These are phyloP conservation scores for Panus rudis DNA, from an alignment of 768 basidiomycete genomes.

Conservation along the genomic window DNA sequence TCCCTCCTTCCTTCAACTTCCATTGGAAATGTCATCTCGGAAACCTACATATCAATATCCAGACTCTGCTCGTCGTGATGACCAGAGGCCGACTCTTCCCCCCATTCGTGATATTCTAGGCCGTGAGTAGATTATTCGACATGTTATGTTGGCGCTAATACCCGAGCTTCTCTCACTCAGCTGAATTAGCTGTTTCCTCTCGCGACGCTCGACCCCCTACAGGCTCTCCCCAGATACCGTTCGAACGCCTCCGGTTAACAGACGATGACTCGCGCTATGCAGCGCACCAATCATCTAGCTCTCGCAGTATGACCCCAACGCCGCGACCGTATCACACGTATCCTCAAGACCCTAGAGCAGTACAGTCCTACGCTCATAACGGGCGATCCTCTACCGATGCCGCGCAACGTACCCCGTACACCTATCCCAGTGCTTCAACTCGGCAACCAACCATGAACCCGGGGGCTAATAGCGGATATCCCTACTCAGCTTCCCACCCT, in stretches of 20 bases:
- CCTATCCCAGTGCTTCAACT: constrained; percentile 7
- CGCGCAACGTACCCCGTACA: constrained; percentile 10
- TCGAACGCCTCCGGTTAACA: constrained; percentile 15
- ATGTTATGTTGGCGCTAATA: neutral
- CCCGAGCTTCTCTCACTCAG: constrained; percentile 7
- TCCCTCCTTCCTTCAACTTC: neutral
- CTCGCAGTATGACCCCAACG: no score
- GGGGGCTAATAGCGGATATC: constrained; percentile 22
- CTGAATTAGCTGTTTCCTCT: constrained; percentile 20
- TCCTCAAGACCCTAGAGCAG: constrained; percentile 5
- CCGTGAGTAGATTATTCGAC: constrained; percentile 33
- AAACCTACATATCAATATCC: constrained; percentile 12
- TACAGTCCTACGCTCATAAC: constrained; percentile 9
- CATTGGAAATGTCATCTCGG: constrained; percentile 17
- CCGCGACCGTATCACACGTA: constrained; percentile 8
- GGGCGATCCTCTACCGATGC: constrained; percentile 11
- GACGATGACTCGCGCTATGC: constrained; percentile 15
- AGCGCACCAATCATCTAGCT: no score
- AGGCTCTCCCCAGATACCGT: constrained; percentile 17
- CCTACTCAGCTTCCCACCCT: constrained; percentile 32
- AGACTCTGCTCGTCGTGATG: constrained; percentile 15
- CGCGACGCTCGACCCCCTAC: constrained; percentile 12
- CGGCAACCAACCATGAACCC: no score
- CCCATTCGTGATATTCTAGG: constrained; percentile 65
- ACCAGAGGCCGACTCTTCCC: constrained; percentile 56